Base-by-base conservation (phyloP, 148 eudicot species). In the Fagopyrum tataricum region DNA sequence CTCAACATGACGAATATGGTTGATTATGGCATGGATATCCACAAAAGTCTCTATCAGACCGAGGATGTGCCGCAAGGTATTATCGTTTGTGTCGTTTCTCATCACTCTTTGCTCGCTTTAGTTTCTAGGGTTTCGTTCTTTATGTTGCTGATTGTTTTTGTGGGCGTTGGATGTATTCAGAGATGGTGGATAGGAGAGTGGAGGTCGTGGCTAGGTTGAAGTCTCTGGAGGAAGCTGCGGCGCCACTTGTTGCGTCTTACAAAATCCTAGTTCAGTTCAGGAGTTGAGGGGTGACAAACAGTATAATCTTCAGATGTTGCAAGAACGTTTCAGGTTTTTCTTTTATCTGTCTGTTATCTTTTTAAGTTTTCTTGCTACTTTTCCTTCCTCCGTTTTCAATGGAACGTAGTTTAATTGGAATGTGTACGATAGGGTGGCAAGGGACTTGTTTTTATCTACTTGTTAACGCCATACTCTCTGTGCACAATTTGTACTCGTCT, bases 21-120 rank as follows among this genome's bases (percentile, higher is more conserved):
- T 18, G 98, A 95, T 73, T 95, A 95, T 66, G 97, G 96, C 73
- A 91, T 95, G 98, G 98, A 95, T 39, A 95, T 95, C 47, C 96
- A 95, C 81, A 95, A 95, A 75, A 87, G 90, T 15, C 93, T 95
- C 42, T 90, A 95, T 55, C 89, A 82, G 48, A 82, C 98, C 7
- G 96, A 91, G 5, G 92, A 95, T 12, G 97, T 91, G 18, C 97
- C 98, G 9, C 96, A 90, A 83, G 98, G 97, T 91, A 44, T 0
- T 2, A 14, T 5, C 14, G 23, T 20, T 23, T 55, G 40, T 26
- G 1, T 20, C 70, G 3, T 5, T 39, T 49, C 15, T 41, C 41
- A 4, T n/a, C 17, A 55, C 48, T 7, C 55, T 59, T 15, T 47
- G 5, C 46, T n/a, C 1, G n/a, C 17, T 53, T 46, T 31, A 0